phyloP scores from a whole-genome alignment of 192 early-diverging fungal genomes.

The Haplosporangium gracile region DNA sequence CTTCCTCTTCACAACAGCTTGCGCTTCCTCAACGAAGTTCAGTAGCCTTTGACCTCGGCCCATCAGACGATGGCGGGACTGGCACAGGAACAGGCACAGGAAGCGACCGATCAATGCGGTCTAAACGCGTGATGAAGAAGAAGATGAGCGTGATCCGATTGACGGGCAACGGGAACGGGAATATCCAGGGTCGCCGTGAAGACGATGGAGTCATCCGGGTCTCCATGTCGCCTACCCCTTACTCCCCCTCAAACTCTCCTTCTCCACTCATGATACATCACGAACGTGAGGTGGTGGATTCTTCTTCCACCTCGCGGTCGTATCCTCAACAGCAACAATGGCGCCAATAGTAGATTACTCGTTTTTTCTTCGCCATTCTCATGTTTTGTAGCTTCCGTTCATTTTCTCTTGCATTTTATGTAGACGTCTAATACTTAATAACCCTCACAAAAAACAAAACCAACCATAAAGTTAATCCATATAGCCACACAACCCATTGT shows the following conservation, averaged over 20 bases:
- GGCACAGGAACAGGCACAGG: conserved; percentile 38
- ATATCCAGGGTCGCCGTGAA: conserved; percentile 19
- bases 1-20: conserved; percentile 4
- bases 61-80: conserved; percentile 35
- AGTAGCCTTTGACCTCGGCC: conserved; percentile 37
- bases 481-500: too few relatives aligned
- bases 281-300: background rate
- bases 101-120: conserved; percentile 41
- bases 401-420: background rate
- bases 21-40: conserved; percentile 10
- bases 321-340: background rate
- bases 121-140: conserved; percentile 33
- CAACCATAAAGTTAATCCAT: too few relatives aligned
- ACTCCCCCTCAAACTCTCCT: background rate
- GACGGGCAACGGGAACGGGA: conserved; percentile 23
- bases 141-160: conserved; percentile 30
- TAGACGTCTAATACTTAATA: too few relatives aligned
- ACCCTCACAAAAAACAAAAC: too few relatives aligned
- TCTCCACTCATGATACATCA: conserved; percentile 9
- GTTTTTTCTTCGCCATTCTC: background rate
- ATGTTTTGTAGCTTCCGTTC: background rate
- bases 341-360: background rate
- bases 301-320: background rate
- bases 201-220: conserved; percentile 24
- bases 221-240: conserved; percentile 22